Percentiles rank a stretch among this genome's conserved stretches.
Evolutionary conservation across 129 eudicot genomes (phyloP).

Genomic region (Arctium minus): DNA sequence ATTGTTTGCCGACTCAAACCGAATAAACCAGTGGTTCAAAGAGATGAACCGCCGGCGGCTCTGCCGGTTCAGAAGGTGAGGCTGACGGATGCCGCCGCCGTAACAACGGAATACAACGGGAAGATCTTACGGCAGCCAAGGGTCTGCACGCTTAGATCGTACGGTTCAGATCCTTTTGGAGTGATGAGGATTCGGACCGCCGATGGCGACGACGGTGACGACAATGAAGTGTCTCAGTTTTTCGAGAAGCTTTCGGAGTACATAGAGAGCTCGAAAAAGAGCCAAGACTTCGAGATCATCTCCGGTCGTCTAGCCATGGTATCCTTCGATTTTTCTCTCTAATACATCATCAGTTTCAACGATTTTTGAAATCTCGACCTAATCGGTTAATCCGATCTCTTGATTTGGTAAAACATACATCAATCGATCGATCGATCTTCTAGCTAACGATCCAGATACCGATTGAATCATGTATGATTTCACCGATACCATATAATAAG

Average conservation of each 20-base stretch:
- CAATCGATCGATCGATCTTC: background rate
- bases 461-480: background rate
- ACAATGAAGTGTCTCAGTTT: slow-evolving; percentile 51
- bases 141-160: slow-evolving; percentile 78
- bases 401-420: background rate
- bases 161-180: slow-evolving; percentile 55
- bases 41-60: slow-evolving; percentile 15
- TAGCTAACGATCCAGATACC: background rate
- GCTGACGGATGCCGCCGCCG: background rate
- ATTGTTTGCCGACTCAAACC: slow-evolving; percentile 45
- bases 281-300: slow-evolving; percentile 83
- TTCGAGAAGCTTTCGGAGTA: slow-evolving; percentile 70
- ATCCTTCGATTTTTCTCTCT: background rate
- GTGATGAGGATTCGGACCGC: slow-evolving; percentile 33
- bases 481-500: background rate
- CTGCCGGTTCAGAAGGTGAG: slow-evolving; percentile 33
- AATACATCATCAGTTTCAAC: background rate
- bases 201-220: slow-evolving; percentile 22
- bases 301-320: slow-evolving; percentile 99
- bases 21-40: slow-evolving; percentile 29
- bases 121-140: slow-evolving; percentile 84
- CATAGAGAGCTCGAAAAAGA: slow-evolving; percentile 80
- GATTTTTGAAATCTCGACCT: background rate
- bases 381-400: background rate
- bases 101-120: slow-evolving; percentile 18